phyloP scores from a whole-genome alignment of 2,329 filamentous ascomycete species.

The Rhytidhysteron rufulum region DNA sequence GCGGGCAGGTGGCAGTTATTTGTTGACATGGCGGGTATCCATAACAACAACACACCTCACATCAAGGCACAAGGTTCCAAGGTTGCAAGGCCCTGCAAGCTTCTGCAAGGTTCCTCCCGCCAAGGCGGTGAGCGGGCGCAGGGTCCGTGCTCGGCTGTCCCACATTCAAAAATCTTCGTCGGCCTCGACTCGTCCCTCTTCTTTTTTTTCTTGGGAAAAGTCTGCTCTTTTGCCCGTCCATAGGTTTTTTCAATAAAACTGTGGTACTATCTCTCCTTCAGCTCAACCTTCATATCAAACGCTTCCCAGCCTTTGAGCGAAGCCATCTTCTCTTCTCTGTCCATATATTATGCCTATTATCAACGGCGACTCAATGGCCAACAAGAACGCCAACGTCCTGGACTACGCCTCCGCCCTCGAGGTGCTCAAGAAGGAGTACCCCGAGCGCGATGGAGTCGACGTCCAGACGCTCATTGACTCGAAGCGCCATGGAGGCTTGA shows the following conservation, averaged over 20 bases:
- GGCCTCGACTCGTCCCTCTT: slow-evolving; percentile 12
- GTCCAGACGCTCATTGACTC: slow-evolving; percentile 86
- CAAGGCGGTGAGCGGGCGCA: too few relatives aligned
- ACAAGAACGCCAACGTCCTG: slow-evolving; percentile 53
- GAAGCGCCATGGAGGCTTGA: slow-evolving; percentile 85
- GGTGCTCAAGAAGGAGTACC: slow-evolving; percentile 72
- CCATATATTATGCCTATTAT: slow-evolving; percentile 63
- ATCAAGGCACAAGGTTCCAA: too few relatives aligned
- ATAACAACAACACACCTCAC: too few relatives aligned
- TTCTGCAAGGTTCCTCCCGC: too few relatives aligned
- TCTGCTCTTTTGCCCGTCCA: slow-evolving; percentile 56
- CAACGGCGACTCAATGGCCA: slow-evolving; percentile 59
- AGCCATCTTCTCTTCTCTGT: slow-evolving; percentile 18
- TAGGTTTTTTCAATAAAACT: slow-evolving; percentile 22
- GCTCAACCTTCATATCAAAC: slow-evolving; percentile 10
- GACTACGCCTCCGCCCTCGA: slow-evolving; percentile 75
- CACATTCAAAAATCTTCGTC: slow-evolving; percentile 19
- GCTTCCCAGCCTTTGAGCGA: slow-evolving; percentile 28
- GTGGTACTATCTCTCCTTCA: slow-evolving; percentile 30
- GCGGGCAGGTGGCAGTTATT: too few relatives aligned
- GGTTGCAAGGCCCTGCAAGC: too few relatives aligned
- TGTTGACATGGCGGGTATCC: too few relatives aligned
- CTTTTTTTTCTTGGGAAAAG: slow-evolving; percentile 48
- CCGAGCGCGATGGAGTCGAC: slow-evolving; percentile 78
- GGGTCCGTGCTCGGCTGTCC: slow-evolving; percentile 5